Evolutionary conservation across 2,329 filamentous ascomycete genomes (phyloP).

Genomic region (Phoma sp.): DNA sequence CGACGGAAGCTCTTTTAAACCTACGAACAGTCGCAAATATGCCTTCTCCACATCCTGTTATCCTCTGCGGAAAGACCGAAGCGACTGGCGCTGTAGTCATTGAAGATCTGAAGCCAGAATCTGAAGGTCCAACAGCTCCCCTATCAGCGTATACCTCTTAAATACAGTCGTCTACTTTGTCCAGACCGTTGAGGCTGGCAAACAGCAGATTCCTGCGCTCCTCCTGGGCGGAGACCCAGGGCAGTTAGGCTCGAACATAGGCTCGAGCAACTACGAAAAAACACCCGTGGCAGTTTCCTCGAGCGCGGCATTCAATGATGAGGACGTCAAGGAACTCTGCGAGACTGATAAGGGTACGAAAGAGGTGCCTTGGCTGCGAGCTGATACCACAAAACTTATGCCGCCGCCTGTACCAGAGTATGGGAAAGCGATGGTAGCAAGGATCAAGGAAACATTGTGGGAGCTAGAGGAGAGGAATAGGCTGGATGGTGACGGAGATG

Average conservation of each 20-base stretch:
- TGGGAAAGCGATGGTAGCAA: constrained; percentile 11
- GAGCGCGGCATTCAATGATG: constrained; percentile 14
- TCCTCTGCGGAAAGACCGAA: constrained; percentile 17
- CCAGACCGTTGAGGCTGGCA: constrained; percentile 4
- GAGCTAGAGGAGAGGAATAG: neutral
- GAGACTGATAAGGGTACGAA: neutral
- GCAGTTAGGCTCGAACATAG: neutral
- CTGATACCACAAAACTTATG: constrained; percentile 7
- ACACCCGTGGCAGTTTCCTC: constrained; percentile 8
- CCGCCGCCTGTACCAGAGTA: constrained; percentile 17
- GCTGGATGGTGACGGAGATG: constrained; percentile 5
- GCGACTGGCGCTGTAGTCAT: constrained; percentile 12
- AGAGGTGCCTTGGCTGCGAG: constrained; percentile 13
- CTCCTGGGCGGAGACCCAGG: constrained; percentile 2
- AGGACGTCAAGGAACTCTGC: neutral
- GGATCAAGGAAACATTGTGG: constrained; percentile 10
- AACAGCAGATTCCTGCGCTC: constrained; percentile 12
- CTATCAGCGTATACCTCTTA: neutral
- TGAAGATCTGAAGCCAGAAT: constrained; percentile 10
- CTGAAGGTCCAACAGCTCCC: constrained; percentile 4
- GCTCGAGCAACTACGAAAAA: constrained; percentile 9
- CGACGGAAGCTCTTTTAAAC: neutral
- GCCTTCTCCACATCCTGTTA: constrained; percentile 5
- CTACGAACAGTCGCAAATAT: neutral
- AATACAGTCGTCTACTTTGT: constrained; percentile 11